These are phyloP conservation scores for Bacterosira constricta DNA, from an alignment of 108 stramenopile genomes.

Conservation along the genomic window DNA sequence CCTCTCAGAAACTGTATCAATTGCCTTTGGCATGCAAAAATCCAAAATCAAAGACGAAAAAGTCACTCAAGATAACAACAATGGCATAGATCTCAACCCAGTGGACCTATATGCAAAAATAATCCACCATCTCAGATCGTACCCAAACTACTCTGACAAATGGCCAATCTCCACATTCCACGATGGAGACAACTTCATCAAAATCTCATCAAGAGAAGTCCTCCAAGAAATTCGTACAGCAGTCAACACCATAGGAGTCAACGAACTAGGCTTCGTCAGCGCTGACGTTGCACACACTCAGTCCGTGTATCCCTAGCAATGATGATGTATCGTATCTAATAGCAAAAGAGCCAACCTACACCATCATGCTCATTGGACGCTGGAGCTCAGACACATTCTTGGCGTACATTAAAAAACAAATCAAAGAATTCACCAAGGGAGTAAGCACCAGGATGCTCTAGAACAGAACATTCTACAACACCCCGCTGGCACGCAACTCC, in stretches of 20 bases:
- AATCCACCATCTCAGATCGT: neutral
- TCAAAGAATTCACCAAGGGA: slow-evolving; percentile 16
- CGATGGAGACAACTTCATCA: slow-evolving; percentile 2
- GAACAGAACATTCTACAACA: no score
- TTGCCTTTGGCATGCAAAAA: slow-evolving; percentile 10
- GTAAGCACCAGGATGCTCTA: neutral
- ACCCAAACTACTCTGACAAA: slow-evolving; percentile 6
- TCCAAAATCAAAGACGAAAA: neutral
- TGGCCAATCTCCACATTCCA: slow-evolving; percentile 5
- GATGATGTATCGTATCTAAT: slow-evolving; percentile 37
- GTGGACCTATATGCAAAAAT: neutral
- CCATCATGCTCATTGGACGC: slow-evolving; percentile 19
- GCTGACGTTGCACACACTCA: slow-evolving; percentile 27
- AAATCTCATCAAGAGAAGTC: neutral
- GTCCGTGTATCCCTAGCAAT: slow-evolving; percentile 19
- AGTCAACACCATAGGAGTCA: slow-evolving; percentile 12
- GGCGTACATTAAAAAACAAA: slow-evolving; percentile 14
- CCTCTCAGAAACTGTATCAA: no score
- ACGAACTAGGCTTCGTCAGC: slow-evolving; percentile 10
- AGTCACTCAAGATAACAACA: neutral
- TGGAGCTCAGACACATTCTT: slow-evolving; percentile 18
- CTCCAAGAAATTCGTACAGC: slow-evolving; percentile 3
- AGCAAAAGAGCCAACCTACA: slow-evolving; percentile 1
- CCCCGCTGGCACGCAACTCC: no score
- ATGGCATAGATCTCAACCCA: neutral